Evolutionary conservation across 257 asterid genomes (phyloP).

Genomic region (Apocynum venetum): DNA sequence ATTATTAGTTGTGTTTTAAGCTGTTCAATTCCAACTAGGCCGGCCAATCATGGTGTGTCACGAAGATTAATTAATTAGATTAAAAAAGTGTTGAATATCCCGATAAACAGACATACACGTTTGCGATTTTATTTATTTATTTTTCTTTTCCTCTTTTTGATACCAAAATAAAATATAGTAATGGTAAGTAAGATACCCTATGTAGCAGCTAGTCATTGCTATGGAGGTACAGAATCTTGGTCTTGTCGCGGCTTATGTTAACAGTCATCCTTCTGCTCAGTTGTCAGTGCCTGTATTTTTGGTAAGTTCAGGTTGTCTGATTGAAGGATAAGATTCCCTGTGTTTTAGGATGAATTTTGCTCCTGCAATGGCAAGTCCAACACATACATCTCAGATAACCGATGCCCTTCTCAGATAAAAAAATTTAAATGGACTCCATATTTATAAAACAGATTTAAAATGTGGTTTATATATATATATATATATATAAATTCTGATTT

Average conservation of each 20-base stretch:
- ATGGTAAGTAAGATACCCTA: constrained; percentile 7
- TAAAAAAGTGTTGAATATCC: neutral
- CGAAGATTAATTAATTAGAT: neutral
- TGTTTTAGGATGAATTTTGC: neutral
- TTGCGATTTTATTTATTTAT: too few species aligned
- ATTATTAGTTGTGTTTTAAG: too few species aligned
- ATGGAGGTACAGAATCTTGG: constrained; percentile 12
- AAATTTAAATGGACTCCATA: too few species aligned
- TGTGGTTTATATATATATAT: too few species aligned
- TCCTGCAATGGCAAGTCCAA: too few species aligned
- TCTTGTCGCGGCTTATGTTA: constrained; percentile 11
- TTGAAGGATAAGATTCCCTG: neutral
- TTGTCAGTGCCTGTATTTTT: constrained; percentile 15
- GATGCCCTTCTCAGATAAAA: too few species aligned
- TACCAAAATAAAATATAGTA: neutral
- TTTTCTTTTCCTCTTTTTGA: too few species aligned
- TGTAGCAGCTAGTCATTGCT: neutral
- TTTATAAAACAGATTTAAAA: too few species aligned
- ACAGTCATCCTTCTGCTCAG: constrained; percentile 15
- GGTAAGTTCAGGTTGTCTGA: constrained; percentile 25
- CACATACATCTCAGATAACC: too few species aligned
- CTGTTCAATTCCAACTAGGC: too few species aligned
- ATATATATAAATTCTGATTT: too few species aligned
- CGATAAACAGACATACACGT: neutral
- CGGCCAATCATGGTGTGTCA: too few species aligned